Evolutionary conservation across 2,329 filamentous ascomycete genomes (phyloP).

Genomic region (Paecilomyces fulvus): DNA sequence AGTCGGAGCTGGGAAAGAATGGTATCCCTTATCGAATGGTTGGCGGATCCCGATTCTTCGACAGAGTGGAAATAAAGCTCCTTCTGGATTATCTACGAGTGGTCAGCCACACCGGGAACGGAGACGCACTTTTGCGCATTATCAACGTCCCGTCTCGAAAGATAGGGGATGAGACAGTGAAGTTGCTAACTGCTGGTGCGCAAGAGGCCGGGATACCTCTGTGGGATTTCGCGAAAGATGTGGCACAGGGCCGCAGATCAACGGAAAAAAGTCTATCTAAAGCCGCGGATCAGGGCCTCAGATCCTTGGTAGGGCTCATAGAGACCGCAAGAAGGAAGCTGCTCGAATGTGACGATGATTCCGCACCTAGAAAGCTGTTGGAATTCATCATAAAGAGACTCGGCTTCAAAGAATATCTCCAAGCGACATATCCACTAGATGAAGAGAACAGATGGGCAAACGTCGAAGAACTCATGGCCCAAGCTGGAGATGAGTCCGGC

Average conservation of each 20-base stretch:
- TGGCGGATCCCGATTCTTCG: slow-evolving; percentile 83
- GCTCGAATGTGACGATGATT: slow-evolving; percentile 31
- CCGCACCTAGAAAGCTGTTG: slow-evolving; percentile 42
- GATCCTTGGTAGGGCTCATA: slow-evolving; percentile 52
- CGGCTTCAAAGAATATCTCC: slow-evolving; percentile 64
- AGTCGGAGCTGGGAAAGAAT: slow-evolving; percentile 68
- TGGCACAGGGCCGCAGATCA: slow-evolving; percentile 44
- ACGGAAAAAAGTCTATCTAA: slow-evolving; percentile 48
- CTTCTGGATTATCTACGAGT: slow-evolving; percentile 82
- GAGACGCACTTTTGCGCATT: slow-evolving; percentile 73
- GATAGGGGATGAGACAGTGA: slow-evolving; percentile 71
- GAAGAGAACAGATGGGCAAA: slow-evolving; percentile 78
- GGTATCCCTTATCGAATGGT: slow-evolving; percentile 90
- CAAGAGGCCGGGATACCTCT: slow-evolving; percentile 60
- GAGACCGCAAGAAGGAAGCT: slow-evolving; percentile 50
- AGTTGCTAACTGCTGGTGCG: slow-evolving; percentile 66
- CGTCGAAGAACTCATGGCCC: slow-evolving; percentile 74
- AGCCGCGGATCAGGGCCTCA: slow-evolving; percentile 49
- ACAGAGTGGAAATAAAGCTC: slow-evolving; percentile 79
- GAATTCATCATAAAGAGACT: slow-evolving; percentile 56
- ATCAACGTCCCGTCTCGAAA: slow-evolving; percentile 77
- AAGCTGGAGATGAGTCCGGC: slow-evolving; percentile 62
- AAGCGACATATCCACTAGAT: slow-evolving; percentile 62
- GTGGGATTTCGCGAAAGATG: slow-evolving; percentile 63
- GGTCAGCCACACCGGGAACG: slow-evolving; percentile 75